Evolutionary conservation across 2,329 filamentous ascomycete species (phyloP), one percentile per base, ranked within the genome.

Genomic region (Penicillium sp.): DNA sequence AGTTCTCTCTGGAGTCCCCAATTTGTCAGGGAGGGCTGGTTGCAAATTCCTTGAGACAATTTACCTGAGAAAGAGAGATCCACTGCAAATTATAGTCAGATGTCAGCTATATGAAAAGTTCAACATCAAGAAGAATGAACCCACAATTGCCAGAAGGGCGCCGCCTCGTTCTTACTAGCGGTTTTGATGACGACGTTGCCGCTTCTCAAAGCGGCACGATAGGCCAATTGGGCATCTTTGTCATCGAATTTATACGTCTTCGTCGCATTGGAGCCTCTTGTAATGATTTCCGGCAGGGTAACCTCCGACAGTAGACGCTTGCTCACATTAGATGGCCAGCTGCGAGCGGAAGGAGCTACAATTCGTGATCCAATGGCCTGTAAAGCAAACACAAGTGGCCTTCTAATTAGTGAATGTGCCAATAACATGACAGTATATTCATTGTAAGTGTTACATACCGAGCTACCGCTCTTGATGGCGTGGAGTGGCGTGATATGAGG

Each of bases 1-100:
- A 93, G 69, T 91, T 89, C 67, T 92, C 90, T 63, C 89, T 88
- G 25, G 17, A 12, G 20, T 31, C 5, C 14, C 15, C 20, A 28
- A 50, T 35, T 22, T 20, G 37, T 57, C 49, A 58, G 42, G 15
- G n/a, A 47, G 20, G 31, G 50, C n/a, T 25, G 8, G 8, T 1
- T 45, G 17, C 15, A n/a, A 14, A 15, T 10, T 28, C 6, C 37
- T n/a, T 34, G n/a, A 8, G 1, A 22, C 53, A 10, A 60, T 49
- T 55, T 7, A 66, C 63, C 68, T 67, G 8, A 70, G 55, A 20
- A 63, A 66, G 35, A 66, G 63, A 20, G 41, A 57, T 7, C 66
- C 65, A 53, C 68, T 69, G n/a, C 20, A 12, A 4, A 22, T 38
- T 5, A 2, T 8, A 10, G 20, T 52, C 50, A 28, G 55, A 56